Conservation (phyloP, 495 filamentous ascomycete species). For the Chaetomium tenue region DNA sequence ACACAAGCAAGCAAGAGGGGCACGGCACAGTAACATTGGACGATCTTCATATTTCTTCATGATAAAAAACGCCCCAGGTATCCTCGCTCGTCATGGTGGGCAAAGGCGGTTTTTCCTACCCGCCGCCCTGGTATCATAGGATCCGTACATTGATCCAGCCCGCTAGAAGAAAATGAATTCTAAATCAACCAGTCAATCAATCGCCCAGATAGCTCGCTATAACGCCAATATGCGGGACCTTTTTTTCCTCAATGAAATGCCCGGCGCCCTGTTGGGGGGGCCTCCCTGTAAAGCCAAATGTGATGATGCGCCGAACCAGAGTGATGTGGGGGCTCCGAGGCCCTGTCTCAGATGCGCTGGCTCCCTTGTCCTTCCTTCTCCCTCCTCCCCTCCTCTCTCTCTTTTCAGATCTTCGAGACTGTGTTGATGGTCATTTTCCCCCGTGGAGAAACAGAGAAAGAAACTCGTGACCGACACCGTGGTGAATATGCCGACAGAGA, state of each 20-base stretch:
- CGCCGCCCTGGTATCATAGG: conserved; percentile 16
- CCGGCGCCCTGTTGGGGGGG: neutral
- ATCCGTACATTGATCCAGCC: neutral
- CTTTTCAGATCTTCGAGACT: neutral
- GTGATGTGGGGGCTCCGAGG: too few species aligned
- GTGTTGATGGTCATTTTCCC: neutral
- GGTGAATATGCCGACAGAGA: neutral
- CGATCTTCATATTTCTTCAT: too few species aligned
- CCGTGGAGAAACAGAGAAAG: neutral
- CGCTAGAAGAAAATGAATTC: neutral
- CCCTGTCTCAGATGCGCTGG: too few species aligned
- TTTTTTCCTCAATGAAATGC: neutral
- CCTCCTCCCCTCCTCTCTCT: too few species aligned
- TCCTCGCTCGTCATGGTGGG: neutral
- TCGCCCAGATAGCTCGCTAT: neutral
- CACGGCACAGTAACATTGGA: too few species aligned
- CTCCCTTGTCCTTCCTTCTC: too few species aligned
- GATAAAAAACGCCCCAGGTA: too few species aligned
- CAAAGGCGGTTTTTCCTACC: neutral
- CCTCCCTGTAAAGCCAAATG: neutral
- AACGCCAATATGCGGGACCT: neutral
- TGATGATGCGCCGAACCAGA: neutral
- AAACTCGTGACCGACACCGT: neutral
- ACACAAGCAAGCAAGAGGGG: too few species aligned
- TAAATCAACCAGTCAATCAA: neutral